phyloP scores from a whole-genome alignment of 805 yeast species.

The Saccharomycopsis fibuligera region DNA sequence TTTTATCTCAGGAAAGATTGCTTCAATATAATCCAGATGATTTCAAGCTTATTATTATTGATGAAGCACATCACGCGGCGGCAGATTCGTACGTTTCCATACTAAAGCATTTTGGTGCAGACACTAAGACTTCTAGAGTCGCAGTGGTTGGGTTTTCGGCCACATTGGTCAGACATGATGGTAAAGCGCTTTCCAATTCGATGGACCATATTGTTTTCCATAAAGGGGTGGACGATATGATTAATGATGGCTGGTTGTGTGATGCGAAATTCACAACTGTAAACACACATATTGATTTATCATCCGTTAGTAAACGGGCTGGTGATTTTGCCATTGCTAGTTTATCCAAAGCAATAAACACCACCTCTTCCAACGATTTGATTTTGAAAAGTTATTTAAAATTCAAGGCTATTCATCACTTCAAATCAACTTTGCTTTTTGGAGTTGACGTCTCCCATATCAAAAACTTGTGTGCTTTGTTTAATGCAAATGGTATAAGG shows the following conservation, averaged over 20 bases:
- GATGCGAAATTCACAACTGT: constrained; percentile 63
- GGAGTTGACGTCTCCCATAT: constrained; percentile 74
- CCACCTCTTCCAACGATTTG: constrained; percentile 45
- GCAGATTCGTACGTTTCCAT: constrained; percentile 60
- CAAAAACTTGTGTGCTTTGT: constrained; percentile 41
- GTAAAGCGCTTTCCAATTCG: constrained; percentile 45
- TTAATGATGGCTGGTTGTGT: constrained; percentile 60
- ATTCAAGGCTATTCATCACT: constrained; percentile 31
- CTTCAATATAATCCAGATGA: constrained; percentile 46
- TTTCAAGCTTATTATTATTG: constrained; percentile 70
- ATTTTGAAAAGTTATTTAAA: constrained; percentile 49
- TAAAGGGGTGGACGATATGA: constrained; percentile 57
- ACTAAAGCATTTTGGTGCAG: constrained; percentile 51
- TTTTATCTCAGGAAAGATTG: constrained; percentile 40
- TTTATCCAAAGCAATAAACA: constrained; percentile 51
- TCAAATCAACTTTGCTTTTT: constrained; percentile 66
- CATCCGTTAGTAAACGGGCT: constrained; percentile 20
- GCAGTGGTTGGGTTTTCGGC: constrained; percentile 84
- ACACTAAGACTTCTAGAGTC: constrained; percentile 34
- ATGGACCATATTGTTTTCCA: constrained; percentile 75
- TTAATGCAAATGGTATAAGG: constrained; percentile 53
- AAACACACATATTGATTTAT: constrained; percentile 26
- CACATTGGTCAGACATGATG: constrained; percentile 75
- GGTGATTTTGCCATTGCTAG: constrained; percentile 52
- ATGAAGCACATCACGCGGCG: constrained; percentile 91